These are phyloP conservation scores for Lophiotrema nucula DNA, from an alignment of 495 filamentous ascomycete species.

Conservation along the genomic window DNA sequence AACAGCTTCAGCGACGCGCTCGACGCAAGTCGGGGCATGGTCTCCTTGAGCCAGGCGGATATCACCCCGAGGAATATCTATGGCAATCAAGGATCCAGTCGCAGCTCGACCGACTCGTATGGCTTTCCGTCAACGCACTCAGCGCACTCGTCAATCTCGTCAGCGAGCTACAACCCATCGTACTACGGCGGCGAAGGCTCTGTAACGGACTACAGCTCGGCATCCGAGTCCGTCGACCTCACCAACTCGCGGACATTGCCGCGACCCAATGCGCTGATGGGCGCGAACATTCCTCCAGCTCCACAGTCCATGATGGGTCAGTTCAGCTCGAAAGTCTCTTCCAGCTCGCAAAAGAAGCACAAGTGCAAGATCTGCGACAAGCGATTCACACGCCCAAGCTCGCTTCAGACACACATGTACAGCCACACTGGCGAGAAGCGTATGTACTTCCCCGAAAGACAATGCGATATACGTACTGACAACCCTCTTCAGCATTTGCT, in stretches of 20 bases:
- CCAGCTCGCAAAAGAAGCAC: slow-evolving; percentile 98
- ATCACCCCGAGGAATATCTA: slow-evolving; percentile 88
- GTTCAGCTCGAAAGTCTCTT: slow-evolving; percentile 95
- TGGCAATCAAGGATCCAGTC: slow-evolving; percentile 57
- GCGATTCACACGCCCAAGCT: slow-evolving; percentile 94
- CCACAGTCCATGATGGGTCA: slow-evolving; percentile 98
- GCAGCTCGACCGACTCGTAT: slow-evolving; percentile 83
- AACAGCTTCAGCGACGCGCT: slow-evolving; percentile 77
- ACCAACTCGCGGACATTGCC: slow-evolving; percentile 77
- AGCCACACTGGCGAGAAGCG: slow-evolving; percentile 99
- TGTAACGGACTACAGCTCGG: slow-evolving; percentile 91
- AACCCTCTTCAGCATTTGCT: slow-evolving; percentile 69
- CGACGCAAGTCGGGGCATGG: slow-evolving; percentile 85
- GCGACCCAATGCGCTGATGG: slow-evolving; percentile 68
- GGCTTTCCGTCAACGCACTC: slow-evolving; percentile 92
- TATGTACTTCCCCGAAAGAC: slow-evolving; percentile 56
- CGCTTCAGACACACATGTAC: slow-evolving; percentile 97
- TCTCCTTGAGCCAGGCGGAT: slow-evolving; percentile 83
- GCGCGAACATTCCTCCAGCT: slow-evolving; percentile 68
- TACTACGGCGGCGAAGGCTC: slow-evolving; percentile 77
- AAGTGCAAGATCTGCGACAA: slow-evolving; percentile 99
- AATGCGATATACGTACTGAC: slow-evolving; percentile 35
- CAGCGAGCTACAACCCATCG: slow-evolving; percentile 62
- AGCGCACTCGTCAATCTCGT: slow-evolving; percentile 91
- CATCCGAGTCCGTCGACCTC: slow-evolving; percentile 81